Evolutionary conservation across 768 basidiomycete genomes (phyloP).

Genomic region (Leccinum longicurvipes): DNA sequence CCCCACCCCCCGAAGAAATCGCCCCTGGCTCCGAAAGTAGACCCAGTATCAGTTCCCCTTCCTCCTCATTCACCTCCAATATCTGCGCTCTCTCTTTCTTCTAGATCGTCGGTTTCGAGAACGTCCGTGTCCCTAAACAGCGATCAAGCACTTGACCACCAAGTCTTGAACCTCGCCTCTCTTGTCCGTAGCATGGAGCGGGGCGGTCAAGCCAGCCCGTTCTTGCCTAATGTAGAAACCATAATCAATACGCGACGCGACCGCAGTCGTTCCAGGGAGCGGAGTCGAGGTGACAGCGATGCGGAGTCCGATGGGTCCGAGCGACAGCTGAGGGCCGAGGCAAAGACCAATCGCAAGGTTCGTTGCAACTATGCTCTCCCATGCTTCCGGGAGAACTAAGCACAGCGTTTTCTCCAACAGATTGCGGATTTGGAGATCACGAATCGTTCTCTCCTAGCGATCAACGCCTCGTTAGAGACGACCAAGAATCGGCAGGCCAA

Average conservation of each 20-base stretch:
- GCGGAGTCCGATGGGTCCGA: constrained; percentile 37
- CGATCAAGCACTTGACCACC: constrained; percentile 39
- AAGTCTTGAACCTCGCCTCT: constrained; percentile 41
- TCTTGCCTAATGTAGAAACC: constrained; percentile 14
- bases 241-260: constrained; percentile 11
- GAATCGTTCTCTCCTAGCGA: constrained; percentile 78
- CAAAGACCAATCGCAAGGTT: constrained; percentile 88
- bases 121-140: constrained; percentile 43
- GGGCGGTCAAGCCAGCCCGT: constrained; percentile 9
- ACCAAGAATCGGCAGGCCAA: constrained; percentile 76
- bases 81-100: constrained; percentile 74
- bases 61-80: constrained; percentile 69
- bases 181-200: constrained; percentile 35
- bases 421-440: constrained; percentile 92
- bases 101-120: constrained; percentile 62
- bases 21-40: constrained; percentile 37
- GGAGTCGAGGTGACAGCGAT: constrained; percentile 31
- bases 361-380: constrained; percentile 4
- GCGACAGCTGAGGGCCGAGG: constrained; percentile 61
- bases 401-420: constrained; percentile 36
- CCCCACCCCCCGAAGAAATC: constrained; percentile 13
- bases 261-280: constrained; percentile 23
- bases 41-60: constrained; percentile 55
- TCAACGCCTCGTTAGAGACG: constrained; percentile 80
- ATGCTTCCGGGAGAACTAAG: background rate